Evolutionary conservation across 192 early-diverging fungal species (phyloP).

Genomic region (Mortierella alpina): DNA sequence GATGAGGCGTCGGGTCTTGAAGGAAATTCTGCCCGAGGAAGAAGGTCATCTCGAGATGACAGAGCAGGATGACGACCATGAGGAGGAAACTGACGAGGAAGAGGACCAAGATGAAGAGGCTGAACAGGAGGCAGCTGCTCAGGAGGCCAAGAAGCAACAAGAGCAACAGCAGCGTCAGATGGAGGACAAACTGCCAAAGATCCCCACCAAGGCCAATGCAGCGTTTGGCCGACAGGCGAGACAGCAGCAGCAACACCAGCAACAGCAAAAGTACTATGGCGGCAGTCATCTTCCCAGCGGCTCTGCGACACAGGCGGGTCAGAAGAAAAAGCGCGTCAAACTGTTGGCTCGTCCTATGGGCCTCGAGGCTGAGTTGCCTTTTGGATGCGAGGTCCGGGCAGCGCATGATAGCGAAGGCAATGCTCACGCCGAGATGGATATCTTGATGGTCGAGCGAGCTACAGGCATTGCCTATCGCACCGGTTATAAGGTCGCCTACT

Average conservation of each 20-base stretch:
- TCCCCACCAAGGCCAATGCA: constrained; percentile 23
- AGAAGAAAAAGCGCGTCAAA: constrained; percentile 29
- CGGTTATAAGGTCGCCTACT: constrained; percentile 44
- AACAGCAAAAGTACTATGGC: constrained; percentile 27
- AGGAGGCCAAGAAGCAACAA: background rate
- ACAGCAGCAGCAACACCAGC: background rate
- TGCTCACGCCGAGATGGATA: constrained; percentile 43
- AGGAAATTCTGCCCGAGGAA: constrained; percentile 12
- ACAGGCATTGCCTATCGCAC: constrained; percentile 40
- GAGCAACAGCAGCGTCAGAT: too few species aligned
- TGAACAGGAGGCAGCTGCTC: background rate
- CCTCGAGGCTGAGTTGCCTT: constrained; percentile 45
- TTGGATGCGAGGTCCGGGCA: constrained; percentile 43
- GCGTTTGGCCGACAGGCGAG: background rate
- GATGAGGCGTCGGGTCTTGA: constrained; percentile 29
- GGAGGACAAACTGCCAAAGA: constrained; percentile 46
- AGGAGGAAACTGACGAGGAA: constrained; percentile 1
- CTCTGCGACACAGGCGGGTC: constrained; percentile 6
- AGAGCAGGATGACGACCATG: background rate
- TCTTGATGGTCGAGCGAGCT: constrained; percentile 45
- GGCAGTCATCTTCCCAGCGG: constrained; percentile 44
- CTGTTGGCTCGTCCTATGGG: constrained; percentile 28
- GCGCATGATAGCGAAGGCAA: constrained; percentile 26
- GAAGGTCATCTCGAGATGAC: background rate
- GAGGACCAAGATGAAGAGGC: background rate